Conservation (phyloP, 1,284 basidiomycete genomes). For the Ustanciosporium gigantosporum region DNA sequence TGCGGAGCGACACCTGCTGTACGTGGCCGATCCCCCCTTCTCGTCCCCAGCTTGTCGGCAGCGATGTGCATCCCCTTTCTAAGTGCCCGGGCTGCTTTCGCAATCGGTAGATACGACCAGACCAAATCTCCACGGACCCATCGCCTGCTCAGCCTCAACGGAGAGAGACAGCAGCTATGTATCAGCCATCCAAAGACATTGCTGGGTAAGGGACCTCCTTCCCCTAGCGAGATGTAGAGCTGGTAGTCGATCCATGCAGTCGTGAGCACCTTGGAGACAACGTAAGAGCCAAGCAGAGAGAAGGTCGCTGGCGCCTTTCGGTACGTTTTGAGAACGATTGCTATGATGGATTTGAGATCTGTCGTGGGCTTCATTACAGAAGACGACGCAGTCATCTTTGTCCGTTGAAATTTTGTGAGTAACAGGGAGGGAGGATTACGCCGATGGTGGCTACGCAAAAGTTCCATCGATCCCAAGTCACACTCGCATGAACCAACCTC, state of each 20-base stretch:
- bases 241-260: conserved; percentile 21
- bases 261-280: conserved; percentile 18
- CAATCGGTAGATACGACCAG: neutral
- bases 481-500: no score
- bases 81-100: no score
- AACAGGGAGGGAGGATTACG: no score
- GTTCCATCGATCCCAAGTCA: no score
- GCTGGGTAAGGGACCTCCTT: conserved; percentile 26
- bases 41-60: neutral
- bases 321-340: conserved; percentile 12
- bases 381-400: no score
- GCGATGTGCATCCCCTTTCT: neutral
- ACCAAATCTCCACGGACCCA: conserved; percentile 6
- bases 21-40: conserved; percentile 9
- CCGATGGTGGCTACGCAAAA: no score
- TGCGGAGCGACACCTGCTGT: conserved; percentile 20
- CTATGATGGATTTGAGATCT: no score
- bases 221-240: conserved; percentile 25
- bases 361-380: no score
- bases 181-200: conserved; percentile 35
- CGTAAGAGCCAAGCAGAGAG: conserved; percentile 20
- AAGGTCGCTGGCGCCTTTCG: conserved; percentile 23
- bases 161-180: conserved; percentile 23
- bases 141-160: conserved; percentile 9
- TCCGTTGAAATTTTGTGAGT: no score